Evolutionary conservation across 2,329 filamentous ascomycete species (phyloP).

Genomic region (Xylariaceae sp.): DNA sequence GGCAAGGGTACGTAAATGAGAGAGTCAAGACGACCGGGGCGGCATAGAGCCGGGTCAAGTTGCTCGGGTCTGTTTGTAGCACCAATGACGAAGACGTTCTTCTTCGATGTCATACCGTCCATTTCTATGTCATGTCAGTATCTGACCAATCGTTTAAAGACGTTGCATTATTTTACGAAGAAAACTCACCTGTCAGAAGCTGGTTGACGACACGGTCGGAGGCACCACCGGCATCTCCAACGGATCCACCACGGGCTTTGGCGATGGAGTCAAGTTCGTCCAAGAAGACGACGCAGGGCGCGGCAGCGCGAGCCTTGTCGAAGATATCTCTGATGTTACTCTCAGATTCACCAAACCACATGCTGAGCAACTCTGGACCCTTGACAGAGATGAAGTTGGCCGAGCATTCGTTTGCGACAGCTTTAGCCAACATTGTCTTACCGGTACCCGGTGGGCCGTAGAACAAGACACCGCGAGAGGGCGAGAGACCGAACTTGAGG

Average conservation of each 20-base stretch:
- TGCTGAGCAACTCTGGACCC: constrained; percentile 94
- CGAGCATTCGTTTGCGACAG: constrained; percentile 97
- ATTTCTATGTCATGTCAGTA: constrained; percentile 66
- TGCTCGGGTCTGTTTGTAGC: constrained; percentile 98
- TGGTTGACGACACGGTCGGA: constrained; percentile 99
- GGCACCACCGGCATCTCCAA: constrained; percentile 93
- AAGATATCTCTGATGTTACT: constrained; percentile 99
- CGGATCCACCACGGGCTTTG: constrained; percentile 96
- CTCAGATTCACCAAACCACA: constrained; percentile 99
- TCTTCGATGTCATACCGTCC: constrained; percentile 99
- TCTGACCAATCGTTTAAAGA: constrained; percentile 2
- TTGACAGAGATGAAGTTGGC: constrained; percentile 99
- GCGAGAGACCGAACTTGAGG: constrained; percentile 98
- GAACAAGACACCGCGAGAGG: constrained; percentile 96
- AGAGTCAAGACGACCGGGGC: constrained; percentile 96
- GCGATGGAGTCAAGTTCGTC: constrained; percentile 98
- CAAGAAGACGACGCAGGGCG: constrained; percentile 97
- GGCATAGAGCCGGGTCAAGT: constrained; percentile 95
- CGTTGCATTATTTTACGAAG: background rate
- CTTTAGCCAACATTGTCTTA: constrained; percentile 99
- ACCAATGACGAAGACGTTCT: constrained; percentile 99
- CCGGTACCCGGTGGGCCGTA: constrained; percentile 98
- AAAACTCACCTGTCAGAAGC: constrained; percentile 80
- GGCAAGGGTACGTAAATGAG: constrained; percentile 97
- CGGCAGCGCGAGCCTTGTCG: constrained; percentile 97